phyloP scores from a whole-genome alignment of 768 basidiomycete species.

The Ephemerocybe angulata region DNA sequence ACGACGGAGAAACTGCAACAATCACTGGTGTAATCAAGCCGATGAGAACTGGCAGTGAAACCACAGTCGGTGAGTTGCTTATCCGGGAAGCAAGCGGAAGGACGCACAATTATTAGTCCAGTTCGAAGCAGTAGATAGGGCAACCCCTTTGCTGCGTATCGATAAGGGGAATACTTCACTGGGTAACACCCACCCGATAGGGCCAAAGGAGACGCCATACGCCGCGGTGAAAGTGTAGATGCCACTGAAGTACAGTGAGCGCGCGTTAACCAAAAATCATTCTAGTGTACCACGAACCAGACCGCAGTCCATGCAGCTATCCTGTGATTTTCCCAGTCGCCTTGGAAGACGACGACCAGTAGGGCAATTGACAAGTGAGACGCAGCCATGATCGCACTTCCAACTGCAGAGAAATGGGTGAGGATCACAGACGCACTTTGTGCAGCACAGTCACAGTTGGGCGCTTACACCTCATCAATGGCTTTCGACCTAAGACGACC shows the following conservation, averaged over 20 bases:
- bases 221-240: conserved; percentile 75
- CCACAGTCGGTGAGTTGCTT: not conserved
- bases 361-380: conserved; percentile 65
- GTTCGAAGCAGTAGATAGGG: conserved; percentile 80
- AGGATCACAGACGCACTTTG: no score
- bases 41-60: conserved; percentile 53
- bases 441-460: not conserved
- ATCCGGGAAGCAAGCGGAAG: not conserved
- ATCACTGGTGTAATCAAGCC: conserved; percentile 70
- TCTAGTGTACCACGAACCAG: conserved; percentile 42
- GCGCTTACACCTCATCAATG: conserved; percentile 47
- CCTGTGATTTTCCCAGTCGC: conserved; percentile 56
- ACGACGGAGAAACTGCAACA: conserved; percentile 59
- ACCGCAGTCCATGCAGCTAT: conserved; percentile 69
- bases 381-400: conserved; percentile 58
- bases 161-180: conserved; percentile 81
- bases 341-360: conserved; percentile 52
- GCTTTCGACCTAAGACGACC: conserved; percentile 53
- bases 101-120: conserved; percentile 77
- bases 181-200: conserved; percentile 81
- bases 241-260: conserved; percentile 26
- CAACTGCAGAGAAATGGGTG: conserved; percentile 31
- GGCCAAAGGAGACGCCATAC: conserved; percentile 75
- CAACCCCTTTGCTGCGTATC: conserved; percentile 77
- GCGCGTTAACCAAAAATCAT: not conserved